Percentiles rank a stretch among this genome's conserved stretches.
These are phyloP conservation scores for Neurospora terricola DNA, from an alignment of 495 filamentous ascomycete species.

Conservation along the genomic window DNA sequence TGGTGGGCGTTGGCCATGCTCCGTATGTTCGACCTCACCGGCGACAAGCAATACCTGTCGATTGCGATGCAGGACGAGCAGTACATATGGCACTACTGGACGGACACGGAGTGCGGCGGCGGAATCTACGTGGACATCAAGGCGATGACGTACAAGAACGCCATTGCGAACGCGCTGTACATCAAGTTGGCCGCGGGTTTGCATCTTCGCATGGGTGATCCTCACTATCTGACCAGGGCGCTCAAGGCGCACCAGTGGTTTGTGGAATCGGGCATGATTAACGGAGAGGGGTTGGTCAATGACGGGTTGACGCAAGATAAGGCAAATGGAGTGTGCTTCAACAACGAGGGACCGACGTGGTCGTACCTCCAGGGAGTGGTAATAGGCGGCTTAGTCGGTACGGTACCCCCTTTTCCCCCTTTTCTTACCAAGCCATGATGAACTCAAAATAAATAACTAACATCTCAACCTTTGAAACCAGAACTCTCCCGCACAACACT, in stretches of 20 bases:
- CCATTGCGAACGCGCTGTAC: conserved; percentile 66
- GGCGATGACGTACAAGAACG: conserved; percentile 44
- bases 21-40: conserved; percentile 51
- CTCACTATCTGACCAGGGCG: conserved; percentile 44
- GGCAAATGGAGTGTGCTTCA: conserved; percentile 38
- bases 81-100: conserved; percentile 48
- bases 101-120: conserved; percentile 46
- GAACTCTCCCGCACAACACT: conserved; percentile 16
- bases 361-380: conserved; percentile 72
- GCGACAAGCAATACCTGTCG: conserved; percentile 39
- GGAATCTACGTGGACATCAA: conserved; percentile 51
- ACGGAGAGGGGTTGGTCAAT: conserved; percentile 48
- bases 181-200: conserved; percentile 53
- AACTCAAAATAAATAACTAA: conserved; percentile 31
- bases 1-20: conserved; percentile 63
- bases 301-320: conserved; percentile 45
- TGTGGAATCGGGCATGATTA: conserved; percentile 49
- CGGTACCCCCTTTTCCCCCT: conserved; percentile 2
- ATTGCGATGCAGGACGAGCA: conserved; percentile 46
- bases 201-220: conserved; percentile 45
- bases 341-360: conserved; percentile 52
- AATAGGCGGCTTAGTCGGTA: conserved; percentile 55
- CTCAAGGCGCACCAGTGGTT: conserved; percentile 58
- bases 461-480: no score
- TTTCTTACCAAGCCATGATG: background rate